Evolutionary conservation across 805 yeast species (phyloP), one percentile per base, ranked within the genome.

Genomic region (Ogataea pilisensis): DNA sequence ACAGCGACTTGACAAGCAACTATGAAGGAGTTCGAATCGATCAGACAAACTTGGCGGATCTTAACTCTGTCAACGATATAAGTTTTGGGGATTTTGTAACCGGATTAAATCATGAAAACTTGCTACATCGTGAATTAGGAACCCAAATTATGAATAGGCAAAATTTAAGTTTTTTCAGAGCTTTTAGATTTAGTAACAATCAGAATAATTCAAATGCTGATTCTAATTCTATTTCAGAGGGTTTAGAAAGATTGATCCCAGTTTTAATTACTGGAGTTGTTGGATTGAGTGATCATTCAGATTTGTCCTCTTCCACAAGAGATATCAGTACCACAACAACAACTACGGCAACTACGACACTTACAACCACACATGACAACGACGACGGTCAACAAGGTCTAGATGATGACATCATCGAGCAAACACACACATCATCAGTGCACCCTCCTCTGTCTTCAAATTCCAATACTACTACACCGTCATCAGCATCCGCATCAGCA

Each of bases 11-110:
- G 37, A 8, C 31, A 11, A 43, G 38, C 26, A 38, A 34, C 19
- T 48, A 50, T 16, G 31, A 34, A 13, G 60, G 60, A 12, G 43
- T 43, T 18, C 44, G 60, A 34, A 50, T 53, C 14, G 56, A 51
- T 35, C 50, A 48, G 13, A 29, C 38, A 8, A 39, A 39, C n/a
- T 35, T 34, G 19, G 24, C 43, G 11, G 41, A 41, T 21, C 42
- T 38, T 24, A 31, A 43, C 22, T n/a, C 34, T 17, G 22, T 41
- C 14, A 28, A 43, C 20, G 75, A 72, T 42, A 46, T 65, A 5
- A 68, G 66, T 11, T 76, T 74, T 52, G 58, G 60, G 26, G 74
- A 72, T 29, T 76, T 76, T 45, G 47, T 75, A 7, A 45, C 53
- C 7, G 69, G 56, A 1, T 41, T 58, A 19, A 47, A 41, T 25